phyloP scores from a whole-genome alignment of 768 basidiomycete genomes.

The Termitomyces sp. region DNA sequence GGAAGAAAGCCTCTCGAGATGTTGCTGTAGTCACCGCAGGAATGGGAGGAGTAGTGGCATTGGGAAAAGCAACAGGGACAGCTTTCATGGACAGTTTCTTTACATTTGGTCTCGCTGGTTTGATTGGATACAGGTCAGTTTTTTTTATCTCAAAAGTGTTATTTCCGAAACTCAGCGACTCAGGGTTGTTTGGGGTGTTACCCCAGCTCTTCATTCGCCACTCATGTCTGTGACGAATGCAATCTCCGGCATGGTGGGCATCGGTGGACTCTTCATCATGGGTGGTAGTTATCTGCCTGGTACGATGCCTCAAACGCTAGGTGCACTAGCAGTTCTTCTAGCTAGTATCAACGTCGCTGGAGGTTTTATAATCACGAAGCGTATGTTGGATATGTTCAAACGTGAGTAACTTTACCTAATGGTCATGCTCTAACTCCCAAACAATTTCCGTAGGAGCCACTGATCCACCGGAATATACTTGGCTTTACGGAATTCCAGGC shows the following conservation, averaged over 20 bases:
- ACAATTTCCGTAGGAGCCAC: slow-evolving; percentile 49
- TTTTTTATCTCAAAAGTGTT: not conserved
- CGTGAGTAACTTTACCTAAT: slow-evolving; percentile 35
- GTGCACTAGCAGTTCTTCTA: slow-evolving; percentile 79
- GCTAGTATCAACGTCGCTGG: slow-evolving; percentile 87
- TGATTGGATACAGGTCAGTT: slow-evolving; percentile 64
- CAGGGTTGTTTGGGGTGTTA: slow-evolving; percentile 86
- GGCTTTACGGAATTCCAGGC: slow-evolving; percentile 77
- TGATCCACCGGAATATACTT: slow-evolving; percentile 86
- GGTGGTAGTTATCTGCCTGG: slow-evolving; percentile 82
- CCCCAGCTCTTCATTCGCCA: slow-evolving; percentile 84
- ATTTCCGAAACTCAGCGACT: not conserved
- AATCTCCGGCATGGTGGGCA: slow-evolving; percentile 59
- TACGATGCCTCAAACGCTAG: slow-evolving; percentile 75
- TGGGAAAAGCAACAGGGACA: slow-evolving; percentile 77
- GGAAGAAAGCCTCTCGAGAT: slow-evolving; percentile 76
- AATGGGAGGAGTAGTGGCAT: slow-evolving; percentile 65
- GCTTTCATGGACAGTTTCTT: slow-evolving; percentile 89
- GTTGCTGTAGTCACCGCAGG: slow-evolving; percentile 71
- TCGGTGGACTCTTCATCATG: slow-evolving; percentile 85
- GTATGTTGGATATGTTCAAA: slow-evolving; percentile 93
- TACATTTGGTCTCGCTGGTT: slow-evolving; percentile 80
- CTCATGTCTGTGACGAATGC: slow-evolving; percentile 91
- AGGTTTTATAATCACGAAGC: slow-evolving; percentile 85
- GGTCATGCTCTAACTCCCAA: not conserved